Base-by-base conservation (phyloP, 1,284 basidiomycete species). In the Earliella scabrosa region DNA sequence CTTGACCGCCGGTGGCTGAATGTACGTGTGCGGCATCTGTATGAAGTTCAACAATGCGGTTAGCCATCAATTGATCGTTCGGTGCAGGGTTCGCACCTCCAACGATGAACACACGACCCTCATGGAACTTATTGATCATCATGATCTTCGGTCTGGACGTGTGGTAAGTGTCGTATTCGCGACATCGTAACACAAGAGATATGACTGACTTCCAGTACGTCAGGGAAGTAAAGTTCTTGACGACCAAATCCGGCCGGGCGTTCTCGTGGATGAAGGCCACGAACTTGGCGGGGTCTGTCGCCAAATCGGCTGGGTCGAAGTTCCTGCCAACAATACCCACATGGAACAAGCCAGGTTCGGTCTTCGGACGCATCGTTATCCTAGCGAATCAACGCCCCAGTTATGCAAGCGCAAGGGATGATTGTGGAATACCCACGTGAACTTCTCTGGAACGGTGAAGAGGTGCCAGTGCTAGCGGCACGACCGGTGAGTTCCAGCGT, bases 41-140 rank as follows among this genome's bases (percentile, higher is more conserved):
- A n/a, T 14, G 21, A 13, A 14, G 4, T 14, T 4, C 27, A 10
- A 32, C 18, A n/a, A 20, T n/a, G 14, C 4, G 23, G 14, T 34
- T 13, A 40, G 9, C 29, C 6, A 23, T 24, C 29, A 31, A n/a
- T n/a, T n/a, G n/a, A n/a, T n/a, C n/a, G n/a, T n/a, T n/a, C n/a
- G n/a, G n/a, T n/a, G n/a, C n/a, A n/a, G n/a, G n/a, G 10, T 16
- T 34, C 45, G 13, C 34, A 77, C 75, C 76, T 63, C 76, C 76
- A 6, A 65, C 68, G n/a, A 78, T 55, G 51, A 77, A 75, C 2
- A 68, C 68, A 8, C 72, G 59, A 0, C 73, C 75, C 18, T 68
- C 65, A 14, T 54, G 58, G 55, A 78, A 72, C 40, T 68, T 68
- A 35, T 74, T 66, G 1, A 71, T 71, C 69, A 75, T 73, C 5